Percentiles rank a stretch among this genome's conserved stretches.
phyloP scores from a whole-genome alignment of 495 filamentous ascomycete genomes.

The Xanthoparmelia taractica region DNA sequence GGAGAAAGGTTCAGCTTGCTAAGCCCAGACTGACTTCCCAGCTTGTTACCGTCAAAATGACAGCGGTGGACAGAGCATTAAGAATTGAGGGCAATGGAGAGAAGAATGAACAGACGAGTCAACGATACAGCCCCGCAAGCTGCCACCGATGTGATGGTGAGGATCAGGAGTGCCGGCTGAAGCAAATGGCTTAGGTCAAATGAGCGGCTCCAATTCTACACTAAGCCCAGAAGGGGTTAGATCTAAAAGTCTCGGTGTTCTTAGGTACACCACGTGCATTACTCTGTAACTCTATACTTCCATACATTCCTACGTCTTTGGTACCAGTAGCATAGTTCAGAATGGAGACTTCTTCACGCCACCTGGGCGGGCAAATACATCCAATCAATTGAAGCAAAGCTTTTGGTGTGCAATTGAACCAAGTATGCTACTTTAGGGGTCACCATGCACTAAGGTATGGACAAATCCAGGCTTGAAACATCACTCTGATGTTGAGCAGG shows the following conservation, averaged over 20 bases:
- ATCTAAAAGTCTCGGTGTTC: too few species aligned
- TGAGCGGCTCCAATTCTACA: neutral
- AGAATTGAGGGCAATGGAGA: neutral
- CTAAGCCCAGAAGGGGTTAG: neutral
- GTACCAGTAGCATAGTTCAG: too few species aligned
- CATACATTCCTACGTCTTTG: too few species aligned
- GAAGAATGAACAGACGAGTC: neutral
- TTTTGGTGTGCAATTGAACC: neutral
- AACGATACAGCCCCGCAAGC: neutral
- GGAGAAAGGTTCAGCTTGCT: constrained; percentile 1
- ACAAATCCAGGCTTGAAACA: neutral
- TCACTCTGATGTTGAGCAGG: neutral
- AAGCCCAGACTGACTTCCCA: neutral
- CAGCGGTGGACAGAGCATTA: neutral
- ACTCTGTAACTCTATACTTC: too few species aligned
- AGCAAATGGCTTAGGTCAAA: neutral
- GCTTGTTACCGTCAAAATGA: neutral
- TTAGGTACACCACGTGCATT: too few species aligned
- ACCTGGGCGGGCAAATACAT: neutral
- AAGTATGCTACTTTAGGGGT: neutral
- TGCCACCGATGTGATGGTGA: neutral
- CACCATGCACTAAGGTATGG: neutral
- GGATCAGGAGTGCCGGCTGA: too few species aligned
- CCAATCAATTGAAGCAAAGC: neutral
- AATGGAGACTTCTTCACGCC: neutral